These are phyloP conservation scores for Lolium multiflorum DNA, from an alignment of 176 grass and related monocot species.

Conservation along the genomic window DNA sequence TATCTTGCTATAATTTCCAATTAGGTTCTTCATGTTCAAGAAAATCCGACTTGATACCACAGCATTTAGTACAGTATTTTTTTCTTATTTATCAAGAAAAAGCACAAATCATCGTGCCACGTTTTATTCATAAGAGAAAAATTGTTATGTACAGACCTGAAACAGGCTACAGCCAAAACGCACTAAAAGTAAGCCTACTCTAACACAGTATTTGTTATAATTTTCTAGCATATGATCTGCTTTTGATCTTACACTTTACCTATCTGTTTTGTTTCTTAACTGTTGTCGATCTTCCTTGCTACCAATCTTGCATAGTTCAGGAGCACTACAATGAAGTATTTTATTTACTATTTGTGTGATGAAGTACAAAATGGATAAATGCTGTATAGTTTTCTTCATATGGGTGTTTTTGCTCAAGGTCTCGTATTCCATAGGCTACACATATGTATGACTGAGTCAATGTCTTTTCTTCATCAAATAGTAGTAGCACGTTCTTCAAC, in stretches of 20 bases:
- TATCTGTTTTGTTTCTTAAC: slow-evolving; percentile 23
- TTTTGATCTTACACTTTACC: slow-evolving; percentile 20
- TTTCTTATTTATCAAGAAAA: slow-evolving; percentile 12
- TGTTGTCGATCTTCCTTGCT: slow-evolving; percentile 19
- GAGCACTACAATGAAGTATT: slow-evolving; percentile 22
- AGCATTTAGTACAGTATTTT: not conserved
- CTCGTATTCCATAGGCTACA: slow-evolving; percentile 19
- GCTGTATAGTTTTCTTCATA: slow-evolving; percentile 13
- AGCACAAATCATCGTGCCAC: not conserved
- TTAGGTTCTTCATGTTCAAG: not conserved
- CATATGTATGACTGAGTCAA: not conserved
- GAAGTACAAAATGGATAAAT: slow-evolving; percentile 12
- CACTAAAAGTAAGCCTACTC: not conserved
- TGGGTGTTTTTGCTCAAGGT: slow-evolving; percentile 12
- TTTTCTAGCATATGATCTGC: slow-evolving; percentile 29
- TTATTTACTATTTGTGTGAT: not conserved
- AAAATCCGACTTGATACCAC: slow-evolving; percentile 21
- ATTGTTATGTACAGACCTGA: slow-evolving; percentile 7
- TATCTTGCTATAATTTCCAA: not conserved
- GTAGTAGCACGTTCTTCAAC: not conserved
- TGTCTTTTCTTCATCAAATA: slow-evolving; percentile 25
- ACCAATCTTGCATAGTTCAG: slow-evolving; percentile 3
- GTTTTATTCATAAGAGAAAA: not conserved
- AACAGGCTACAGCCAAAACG: not conserved
- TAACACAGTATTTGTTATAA: slow-evolving; percentile 21